Evolutionary conservation across 192 early-diverging fungal genomes (phyloP), one percentile per base, ranked within the genome.

Genomic region (Coemansia sp.): DNA sequence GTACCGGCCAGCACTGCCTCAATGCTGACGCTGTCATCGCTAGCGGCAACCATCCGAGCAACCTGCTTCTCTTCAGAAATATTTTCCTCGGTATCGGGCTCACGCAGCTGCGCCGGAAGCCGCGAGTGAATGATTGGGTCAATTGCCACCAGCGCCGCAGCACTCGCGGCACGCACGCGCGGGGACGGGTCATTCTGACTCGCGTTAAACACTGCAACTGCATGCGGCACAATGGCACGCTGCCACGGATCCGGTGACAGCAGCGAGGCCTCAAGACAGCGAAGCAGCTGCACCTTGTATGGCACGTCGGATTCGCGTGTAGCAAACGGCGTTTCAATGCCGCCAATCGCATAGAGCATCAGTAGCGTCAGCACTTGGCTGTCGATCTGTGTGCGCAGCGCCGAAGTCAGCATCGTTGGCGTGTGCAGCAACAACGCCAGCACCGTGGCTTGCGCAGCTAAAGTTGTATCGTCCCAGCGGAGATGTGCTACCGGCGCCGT

Each of bases 171-270:
- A 15, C 58, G 70, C 14, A 78, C 55, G 2, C 27, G 40, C 7
- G 35, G 28, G 2, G 75, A 72, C 2, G 48, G 20, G 30, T 64
- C 58, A 0, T 27, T 44, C 17, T 68, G 57, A 5, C 75, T 70
- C 1, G 64, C 64, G 1, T 34, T 64, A 30, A 70, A 72, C 12
- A 59, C 46, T 10, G 64, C 54, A 12, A 78, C 22, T 8, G 65
- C 65, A 30, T 78, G 75, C 0, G 68, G 69, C 35, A 78, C 12
- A 53, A 78, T 57, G 8, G 75, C 68, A 50, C 55, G 59, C 5
- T 67, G 60, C 75, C 69, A 72, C 5, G 66, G 60, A 54, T 71
- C 67, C 4, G 75, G 75, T 48, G 75, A 71, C 45, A 67, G 26
- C 20, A 78, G 28, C 8, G 75, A 70, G n/a, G 64, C 69, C 22